phyloP scores from a whole-genome alignment of 1,284 basidiomycete genomes.

The Marasmius sp. region DNA sequence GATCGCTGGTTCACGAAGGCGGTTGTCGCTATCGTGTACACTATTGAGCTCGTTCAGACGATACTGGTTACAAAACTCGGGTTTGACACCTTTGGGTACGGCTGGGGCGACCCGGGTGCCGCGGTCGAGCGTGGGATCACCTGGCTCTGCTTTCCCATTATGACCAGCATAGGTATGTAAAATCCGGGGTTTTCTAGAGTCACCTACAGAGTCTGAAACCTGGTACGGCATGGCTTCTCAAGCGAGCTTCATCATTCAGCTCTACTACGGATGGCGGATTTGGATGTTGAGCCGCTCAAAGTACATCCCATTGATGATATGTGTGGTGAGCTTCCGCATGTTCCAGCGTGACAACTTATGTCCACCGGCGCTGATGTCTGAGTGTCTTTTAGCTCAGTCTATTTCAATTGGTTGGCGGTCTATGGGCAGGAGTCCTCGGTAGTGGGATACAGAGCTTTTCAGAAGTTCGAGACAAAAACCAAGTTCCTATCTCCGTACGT shows the following conservation, averaged over 20 bases:
- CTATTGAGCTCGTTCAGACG: conserved; percentile 22
- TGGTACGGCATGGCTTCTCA: not conserved
- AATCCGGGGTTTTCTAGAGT: not conserved
- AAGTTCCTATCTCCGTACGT: too few relatives aligned
- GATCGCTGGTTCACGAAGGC: conserved; percentile 17
- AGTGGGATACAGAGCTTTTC: too few relatives aligned
- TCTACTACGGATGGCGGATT: conserved; percentile 28
- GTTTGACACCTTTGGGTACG: conserved; percentile 20
- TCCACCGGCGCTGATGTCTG: too few relatives aligned
- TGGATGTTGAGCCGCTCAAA: not conserved
- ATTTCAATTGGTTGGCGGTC: too few relatives aligned
- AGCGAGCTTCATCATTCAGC: conserved; percentile 25
- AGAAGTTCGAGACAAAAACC: too few relatives aligned
- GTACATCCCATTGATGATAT: not conserved
- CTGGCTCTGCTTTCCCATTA: conserved; percentile 24
- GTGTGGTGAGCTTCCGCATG: not conserved
- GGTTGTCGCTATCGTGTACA: conserved; percentile 21
- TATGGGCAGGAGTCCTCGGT: too few relatives aligned
- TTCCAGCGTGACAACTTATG: too few relatives aligned
- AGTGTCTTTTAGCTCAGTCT: too few relatives aligned
- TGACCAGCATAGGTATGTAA: conserved; percentile 22
- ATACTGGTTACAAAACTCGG: conserved; percentile 22
- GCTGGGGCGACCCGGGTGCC: conserved; percentile 22
- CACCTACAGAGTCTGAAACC: not conserved
- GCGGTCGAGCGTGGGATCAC: conserved; percentile 13